Conservation (phyloP, 2,329 filamentous ascomycete genomes). For the Colletotrichum acutatum region DNA sequence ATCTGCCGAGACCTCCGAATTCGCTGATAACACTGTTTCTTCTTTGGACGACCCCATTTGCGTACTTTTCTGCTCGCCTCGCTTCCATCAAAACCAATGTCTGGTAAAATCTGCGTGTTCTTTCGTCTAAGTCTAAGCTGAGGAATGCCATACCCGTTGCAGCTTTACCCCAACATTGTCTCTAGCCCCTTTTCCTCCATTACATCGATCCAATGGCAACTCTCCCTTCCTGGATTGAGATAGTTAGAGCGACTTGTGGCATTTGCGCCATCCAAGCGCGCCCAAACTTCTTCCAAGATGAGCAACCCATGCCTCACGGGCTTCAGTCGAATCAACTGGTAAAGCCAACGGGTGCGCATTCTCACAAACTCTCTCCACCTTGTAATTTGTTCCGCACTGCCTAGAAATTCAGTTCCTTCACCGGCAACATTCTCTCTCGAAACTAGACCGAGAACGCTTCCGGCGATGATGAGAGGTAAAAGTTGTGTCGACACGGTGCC, state of each 20-base stretch:
- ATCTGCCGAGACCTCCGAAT: too few species aligned
- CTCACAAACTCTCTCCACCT: not conserved
- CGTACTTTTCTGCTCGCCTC: too few species aligned
- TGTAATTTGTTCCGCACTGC: not conserved
- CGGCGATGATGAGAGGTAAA: not conserved
- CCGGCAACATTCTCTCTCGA: not conserved
- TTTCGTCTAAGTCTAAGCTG: not conserved
- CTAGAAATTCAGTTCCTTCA: too few species aligned
- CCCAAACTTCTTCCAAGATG: not conserved
- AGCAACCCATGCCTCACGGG: not conserved
- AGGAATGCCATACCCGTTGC: not conserved
- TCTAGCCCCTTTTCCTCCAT: not conserved
- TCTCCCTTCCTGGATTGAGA: not conserved
- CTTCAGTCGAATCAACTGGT: not conserved
- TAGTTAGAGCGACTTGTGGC: not conserved
- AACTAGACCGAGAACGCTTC: not conserved
- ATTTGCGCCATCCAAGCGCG: not conserved
- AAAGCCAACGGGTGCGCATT: not conserved
- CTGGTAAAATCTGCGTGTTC: not conserved
- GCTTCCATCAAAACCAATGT: fast-evolving
- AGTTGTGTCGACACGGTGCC: not conserved
- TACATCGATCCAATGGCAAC: not conserved
- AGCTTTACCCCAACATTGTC: not conserved
- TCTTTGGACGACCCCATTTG: too few species aligned
- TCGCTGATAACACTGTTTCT: too few species aligned